These are phyloP conservation scores for Penicillium fimorum DNA, from an alignment of 495 filamentous ascomycete species.

Conservation along the genomic window DNA sequence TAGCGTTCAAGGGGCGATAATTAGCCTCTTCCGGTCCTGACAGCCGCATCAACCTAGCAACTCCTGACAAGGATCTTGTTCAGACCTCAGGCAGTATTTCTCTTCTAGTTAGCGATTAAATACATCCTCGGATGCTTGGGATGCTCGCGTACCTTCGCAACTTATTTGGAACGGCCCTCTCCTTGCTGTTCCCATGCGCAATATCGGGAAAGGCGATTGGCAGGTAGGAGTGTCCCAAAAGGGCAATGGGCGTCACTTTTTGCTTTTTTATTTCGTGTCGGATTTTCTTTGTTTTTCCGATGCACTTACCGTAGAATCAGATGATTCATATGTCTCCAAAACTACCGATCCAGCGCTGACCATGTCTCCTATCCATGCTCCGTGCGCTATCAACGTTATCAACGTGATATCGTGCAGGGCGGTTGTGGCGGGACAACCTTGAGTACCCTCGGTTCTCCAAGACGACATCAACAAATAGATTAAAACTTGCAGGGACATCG, in stretches of 20 bases:
- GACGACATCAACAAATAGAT: background rate
- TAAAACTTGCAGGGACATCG: background rate
- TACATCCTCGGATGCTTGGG: background rate
- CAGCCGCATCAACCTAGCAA: constrained; percentile 6
- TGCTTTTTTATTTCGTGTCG: background rate
- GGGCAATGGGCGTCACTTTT: background rate
- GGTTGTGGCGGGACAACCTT: constrained; percentile 30
- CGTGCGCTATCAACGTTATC: constrained; percentile 5
- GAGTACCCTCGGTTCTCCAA: background rate
- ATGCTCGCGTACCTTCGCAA: background rate
- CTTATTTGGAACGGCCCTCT: background rate
- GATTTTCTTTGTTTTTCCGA: background rate
- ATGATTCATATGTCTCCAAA: background rate
- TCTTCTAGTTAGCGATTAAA: background rate
- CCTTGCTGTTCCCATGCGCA: background rate
- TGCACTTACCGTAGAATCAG: background rate
- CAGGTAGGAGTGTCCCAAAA: background rate
- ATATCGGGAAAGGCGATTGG: background rate
- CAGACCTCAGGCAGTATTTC: constrained; percentile 11
- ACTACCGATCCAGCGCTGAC: background rate
- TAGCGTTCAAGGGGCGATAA: background rate
- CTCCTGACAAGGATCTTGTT: constrained; percentile 2
- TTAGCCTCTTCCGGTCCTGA: background rate
- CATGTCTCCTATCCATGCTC: constrained; percentile 10
- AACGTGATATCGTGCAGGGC: constrained; percentile 20